A percentile compares a stretch with the other conserved stretches of the same genome.
phyloP scores from a whole-genome alignment of 1,139 yeast genomes.

The Meyerozyma sp. region DNA sequence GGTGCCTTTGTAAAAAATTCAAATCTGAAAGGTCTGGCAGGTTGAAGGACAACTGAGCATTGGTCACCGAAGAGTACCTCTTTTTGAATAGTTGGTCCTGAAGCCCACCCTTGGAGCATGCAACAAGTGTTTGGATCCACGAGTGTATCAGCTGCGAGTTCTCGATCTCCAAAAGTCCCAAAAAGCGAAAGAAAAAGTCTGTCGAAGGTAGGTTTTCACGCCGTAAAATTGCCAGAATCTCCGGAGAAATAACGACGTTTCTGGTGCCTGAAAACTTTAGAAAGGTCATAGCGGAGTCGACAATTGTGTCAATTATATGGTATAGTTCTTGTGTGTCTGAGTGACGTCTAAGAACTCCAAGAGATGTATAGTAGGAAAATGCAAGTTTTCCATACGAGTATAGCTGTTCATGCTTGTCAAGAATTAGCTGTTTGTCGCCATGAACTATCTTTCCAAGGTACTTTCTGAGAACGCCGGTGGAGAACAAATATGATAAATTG shows the following conservation, averaged over 20 bases:
- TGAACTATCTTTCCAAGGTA: background rate
- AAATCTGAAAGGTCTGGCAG: background rate
- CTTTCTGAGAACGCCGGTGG: background rate
- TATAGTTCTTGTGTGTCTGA: background rate
- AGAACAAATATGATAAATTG: background rate
- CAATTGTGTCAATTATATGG: background rate
- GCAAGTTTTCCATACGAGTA: background rate
- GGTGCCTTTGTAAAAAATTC: background rate
- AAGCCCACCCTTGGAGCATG: background rate
- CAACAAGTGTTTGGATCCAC: background rate
- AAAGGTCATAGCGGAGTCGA: background rate
- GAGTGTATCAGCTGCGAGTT: background rate
- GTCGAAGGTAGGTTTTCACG: background rate
- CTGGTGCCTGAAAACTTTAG: background rate
- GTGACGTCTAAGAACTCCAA: background rate
- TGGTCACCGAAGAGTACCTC: background rate
- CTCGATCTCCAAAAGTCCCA: conserved; percentile 1
- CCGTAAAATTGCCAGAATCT: background rate
- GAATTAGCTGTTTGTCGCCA: background rate
- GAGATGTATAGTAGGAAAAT: background rate
- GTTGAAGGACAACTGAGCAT: background rate
- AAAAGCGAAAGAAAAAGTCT: background rate
- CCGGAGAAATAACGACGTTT: background rate
- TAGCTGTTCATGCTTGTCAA: background rate
- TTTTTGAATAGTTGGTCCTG: background rate